Evolutionary conservation across 495 filamentous ascomycete species (phyloP), one percentile per base, ranked within the genome.

Genomic region (Penicillium odoratum): DNA sequence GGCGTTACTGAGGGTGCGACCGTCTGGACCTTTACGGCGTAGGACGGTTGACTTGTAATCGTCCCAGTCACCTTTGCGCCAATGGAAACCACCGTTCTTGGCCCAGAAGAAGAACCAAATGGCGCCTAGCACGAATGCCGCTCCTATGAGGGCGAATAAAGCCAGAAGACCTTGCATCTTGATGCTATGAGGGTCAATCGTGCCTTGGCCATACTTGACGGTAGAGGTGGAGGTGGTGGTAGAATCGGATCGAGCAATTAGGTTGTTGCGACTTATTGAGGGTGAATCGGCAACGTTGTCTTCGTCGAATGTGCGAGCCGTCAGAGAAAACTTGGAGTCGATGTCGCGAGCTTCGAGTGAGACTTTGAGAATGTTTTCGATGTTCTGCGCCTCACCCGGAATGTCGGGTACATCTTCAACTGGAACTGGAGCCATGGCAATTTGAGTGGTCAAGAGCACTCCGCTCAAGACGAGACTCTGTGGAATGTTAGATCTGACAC

Each of bases 81-180:
- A 98, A 56, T 87, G 73, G 76, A 97, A 97, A 3, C 94, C 95
- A 63, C 93, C 95, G 68, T 97, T 94, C 74, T 89, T 92, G 53
- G 92, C 92, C 89, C 89, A 95, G 83, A 98, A 96, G 81, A 98
- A 98, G 78, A 98, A 96, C 94, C 94, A 98, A 59, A 97, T 89
- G 21, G 74, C 79, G 0, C 80, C 83, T 21, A 93, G 58, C 31
- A 93, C 91, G 69, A 98, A 88, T 18, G 75, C 84, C 3, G 83
- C 87, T 31, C 91, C 91, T 52, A 98, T 80, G 29, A 98, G 67
- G 8, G 88, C 95, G 65, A 98, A 97, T 4, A 97, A 78, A 7
- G 85, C 86, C 69, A 97, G 85, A 49, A 96, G 79, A 49, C 83
- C 89, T 16, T 85, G 83, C 79, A 93, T 96, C 76, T 94, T 92